These are phyloP conservation scores for Nematocida ironsii DNA, from an alignment of 371 early-diverging fungal genomes.

Conservation along the genomic window DNA sequence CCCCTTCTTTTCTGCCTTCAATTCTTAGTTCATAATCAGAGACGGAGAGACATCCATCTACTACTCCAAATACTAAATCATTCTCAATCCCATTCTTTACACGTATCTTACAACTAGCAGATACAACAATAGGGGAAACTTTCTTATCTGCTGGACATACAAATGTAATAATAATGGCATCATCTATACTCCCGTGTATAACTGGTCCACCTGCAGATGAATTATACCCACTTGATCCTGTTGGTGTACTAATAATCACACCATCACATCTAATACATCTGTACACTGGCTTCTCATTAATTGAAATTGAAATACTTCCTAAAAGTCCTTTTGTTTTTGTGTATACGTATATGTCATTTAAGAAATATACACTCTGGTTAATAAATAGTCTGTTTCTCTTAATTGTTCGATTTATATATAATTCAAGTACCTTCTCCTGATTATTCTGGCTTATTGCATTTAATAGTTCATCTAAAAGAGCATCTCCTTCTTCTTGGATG, in stretches of 20 bases:
- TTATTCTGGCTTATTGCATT: not conserved
- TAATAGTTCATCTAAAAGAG: not conserved
- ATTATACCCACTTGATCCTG: slow-evolving; percentile 66
- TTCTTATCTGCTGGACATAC: slow-evolving; percentile 46
- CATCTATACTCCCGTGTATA: slow-evolving; percentile 8
- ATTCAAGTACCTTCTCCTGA: not conserved
- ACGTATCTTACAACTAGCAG: not conserved
- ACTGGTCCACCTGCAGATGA: slow-evolving; percentile 61
- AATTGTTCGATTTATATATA: not conserved
- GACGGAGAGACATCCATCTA: slow-evolving; percentile 36
- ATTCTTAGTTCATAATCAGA: slow-evolving; percentile 1
- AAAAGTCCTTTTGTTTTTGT: slow-evolving; percentile 39
- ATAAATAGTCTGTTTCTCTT: slow-evolving; percentile 31
- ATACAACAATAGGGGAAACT: slow-evolving; percentile 28
- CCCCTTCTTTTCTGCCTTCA: not conserved
- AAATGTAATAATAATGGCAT: slow-evolving; percentile 5
- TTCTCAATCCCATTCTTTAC: not conserved
- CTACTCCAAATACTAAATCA: not conserved
- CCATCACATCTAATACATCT: slow-evolving; percentile 60
- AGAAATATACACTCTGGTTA: slow-evolving; percentile 20
- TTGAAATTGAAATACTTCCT: slow-evolving; percentile 37
- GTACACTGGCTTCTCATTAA: slow-evolving; percentile 20
- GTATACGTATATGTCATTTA: slow-evolving; percentile 63
- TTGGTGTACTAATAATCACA: slow-evolving; percentile 58
- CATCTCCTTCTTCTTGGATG: not conserved